Evolutionary conservation across 139 green algal genomes (phyloP).

Genomic region (Tetradesmus obliquus): DNA sequence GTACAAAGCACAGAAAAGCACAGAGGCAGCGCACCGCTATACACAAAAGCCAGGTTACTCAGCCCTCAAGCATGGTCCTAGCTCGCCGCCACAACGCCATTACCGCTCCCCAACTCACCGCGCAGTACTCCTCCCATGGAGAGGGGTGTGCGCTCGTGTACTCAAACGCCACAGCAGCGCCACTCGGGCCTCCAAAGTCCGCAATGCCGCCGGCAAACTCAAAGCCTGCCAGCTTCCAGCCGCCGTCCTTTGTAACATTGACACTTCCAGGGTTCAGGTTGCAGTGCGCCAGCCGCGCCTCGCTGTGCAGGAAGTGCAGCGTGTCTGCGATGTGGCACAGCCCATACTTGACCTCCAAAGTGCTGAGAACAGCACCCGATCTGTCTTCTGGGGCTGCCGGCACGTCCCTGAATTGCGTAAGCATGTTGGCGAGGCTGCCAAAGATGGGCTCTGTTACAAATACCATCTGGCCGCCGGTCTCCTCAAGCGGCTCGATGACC

Average conservation of each 20-base stretch:
- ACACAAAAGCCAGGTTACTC: no score
- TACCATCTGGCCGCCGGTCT: conserved; percentile 80
- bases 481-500: conserved; percentile 87
- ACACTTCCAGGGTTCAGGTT: conserved; percentile 60
- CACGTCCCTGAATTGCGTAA: conserved; percentile 50
- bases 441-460: conserved; percentile 88
- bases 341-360: conserved; percentile 89
- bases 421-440: conserved; percentile 72
- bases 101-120: no score
- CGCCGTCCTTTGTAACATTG: conserved; percentile 59
- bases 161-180: conserved; percentile 25
- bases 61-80: no score
- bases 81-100: no score
- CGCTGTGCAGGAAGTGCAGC: conserved; percentile 85
- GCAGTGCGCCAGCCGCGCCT: conserved; percentile 82
- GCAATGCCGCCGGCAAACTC: conserved; percentile 52
- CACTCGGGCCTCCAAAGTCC: not conserved
- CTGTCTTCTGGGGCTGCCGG: conserved; percentile 26
- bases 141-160: conserved; percentile 22
- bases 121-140: conserved; percentile 57
- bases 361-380: conserved; percentile 49
- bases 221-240: conserved; percentile 86
- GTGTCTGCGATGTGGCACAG: conserved; percentile 78
- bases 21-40: no score
- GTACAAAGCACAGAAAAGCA: no score